phyloP scores from a whole-genome alignment of 371 early-diverging fungal genomes.

The Rhizomucor miehei region DNA sequence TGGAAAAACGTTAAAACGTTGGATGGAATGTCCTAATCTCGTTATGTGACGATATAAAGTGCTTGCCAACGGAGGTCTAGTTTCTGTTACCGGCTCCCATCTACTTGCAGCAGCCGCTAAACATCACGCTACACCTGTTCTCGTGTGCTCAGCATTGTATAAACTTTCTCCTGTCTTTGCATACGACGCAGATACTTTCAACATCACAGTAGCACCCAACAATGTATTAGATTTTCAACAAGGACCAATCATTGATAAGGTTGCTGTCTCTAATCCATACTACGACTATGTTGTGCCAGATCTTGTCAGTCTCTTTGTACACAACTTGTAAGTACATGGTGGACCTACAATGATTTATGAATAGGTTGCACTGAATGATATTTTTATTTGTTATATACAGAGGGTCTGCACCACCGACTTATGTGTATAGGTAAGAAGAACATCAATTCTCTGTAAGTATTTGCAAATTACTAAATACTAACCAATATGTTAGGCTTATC shows the following conservation, averaged over 20 bases:
- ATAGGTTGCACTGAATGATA: too few relatives aligned
- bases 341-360: too few relatives aligned
- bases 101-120: conserved; percentile 89
- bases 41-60: too few relatives aligned
- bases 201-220: conserved; percentile 76
- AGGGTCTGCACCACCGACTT: conserved; percentile 52
- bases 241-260: conserved; percentile 73
- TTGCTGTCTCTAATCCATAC: conserved; percentile 79
- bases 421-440: conserved; percentile 42
- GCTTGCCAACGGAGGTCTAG: conserved; percentile 90
- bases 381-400: conserved; percentile 7
- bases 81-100: conserved; percentile 81
- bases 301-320: conserved; percentile 85
- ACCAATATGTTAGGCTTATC: conserved; percentile 68
- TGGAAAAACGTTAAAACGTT: background rate
- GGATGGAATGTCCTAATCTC: too few relatives aligned
- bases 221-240: conserved; percentile 79
- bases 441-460: too few relatives aligned
- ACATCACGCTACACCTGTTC: conserved; percentile 86
- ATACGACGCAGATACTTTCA: conserved; percentile 82
- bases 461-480: background rate
- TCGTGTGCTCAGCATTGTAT: conserved; percentile 83
- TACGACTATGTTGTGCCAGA: conserved; percentile 92
- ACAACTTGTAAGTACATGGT: conserved; percentile 69
- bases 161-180: conserved; percentile 88